These are phyloP conservation scores for Epichloe gansuensis DNA, from an alignment of 2,329 filamentous ascomycete genomes.

Conservation along the genomic window DNA sequence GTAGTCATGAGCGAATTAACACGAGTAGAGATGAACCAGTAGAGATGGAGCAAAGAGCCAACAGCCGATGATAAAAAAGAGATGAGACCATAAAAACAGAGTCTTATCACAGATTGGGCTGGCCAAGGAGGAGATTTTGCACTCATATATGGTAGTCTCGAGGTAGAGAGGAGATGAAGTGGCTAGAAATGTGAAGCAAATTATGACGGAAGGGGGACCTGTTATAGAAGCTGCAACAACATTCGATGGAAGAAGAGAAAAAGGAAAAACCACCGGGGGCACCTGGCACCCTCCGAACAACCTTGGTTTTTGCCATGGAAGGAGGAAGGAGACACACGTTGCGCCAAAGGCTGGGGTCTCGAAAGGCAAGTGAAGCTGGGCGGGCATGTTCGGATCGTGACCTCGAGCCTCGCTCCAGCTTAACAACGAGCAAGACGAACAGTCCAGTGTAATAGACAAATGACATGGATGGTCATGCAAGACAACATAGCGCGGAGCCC, in stretches of 20 bases:
- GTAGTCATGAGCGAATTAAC: slow-evolving; percentile 6
- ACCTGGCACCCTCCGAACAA: background rate
- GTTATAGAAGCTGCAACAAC: background rate
- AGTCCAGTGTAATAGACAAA: background rate
- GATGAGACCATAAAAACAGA: background rate
- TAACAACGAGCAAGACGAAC: background rate
- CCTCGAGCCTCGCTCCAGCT: background rate
- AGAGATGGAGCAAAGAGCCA: slow-evolving; percentile 4
- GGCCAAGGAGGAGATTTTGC: background rate
- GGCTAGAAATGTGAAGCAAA: background rate
- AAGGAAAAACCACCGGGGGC: background rate
- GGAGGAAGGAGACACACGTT: slow-evolving; percentile 3
- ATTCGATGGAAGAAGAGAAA: background rate
- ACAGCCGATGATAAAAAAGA: slow-evolving; percentile 1
- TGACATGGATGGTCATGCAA: too few species aligned
- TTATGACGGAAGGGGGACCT: background rate
- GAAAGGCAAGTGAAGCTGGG: background rate
- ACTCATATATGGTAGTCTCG: background rate
- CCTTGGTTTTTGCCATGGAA: background rate
- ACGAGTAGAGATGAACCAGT: slow-evolving; percentile 3
- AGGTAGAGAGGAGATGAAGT: background rate
- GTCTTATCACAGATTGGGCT: background rate
- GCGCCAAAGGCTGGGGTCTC: background rate
- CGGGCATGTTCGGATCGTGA: background rate
- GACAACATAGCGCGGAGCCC: too few species aligned